Percentiles rank a stretch among this genome's conserved stretches.
These are phyloP conservation scores for Diaporthe caulivora DNA, from an alignment of 2,329 filamentous ascomycete genomes.

Conservation along the genomic window DNA sequence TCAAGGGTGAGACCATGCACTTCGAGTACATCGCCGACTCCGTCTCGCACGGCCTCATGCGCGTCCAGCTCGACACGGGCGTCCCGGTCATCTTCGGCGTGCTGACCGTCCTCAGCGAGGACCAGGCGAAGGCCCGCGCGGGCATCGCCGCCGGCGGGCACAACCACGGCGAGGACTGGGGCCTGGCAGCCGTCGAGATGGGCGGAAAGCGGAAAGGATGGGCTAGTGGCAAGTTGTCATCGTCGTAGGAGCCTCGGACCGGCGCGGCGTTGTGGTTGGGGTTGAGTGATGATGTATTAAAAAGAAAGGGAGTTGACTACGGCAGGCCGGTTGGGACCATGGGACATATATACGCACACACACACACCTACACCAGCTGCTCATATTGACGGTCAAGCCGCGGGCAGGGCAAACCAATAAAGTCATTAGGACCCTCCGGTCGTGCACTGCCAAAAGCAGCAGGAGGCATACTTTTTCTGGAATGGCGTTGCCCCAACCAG, in stretches of 20 bases:
- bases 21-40: conserved; percentile 98
- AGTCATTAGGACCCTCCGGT: background rate
- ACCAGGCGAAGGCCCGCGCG: conserved; percentile 87
- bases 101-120: conserved; percentile 88
- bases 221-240: conserved; percentile 76
- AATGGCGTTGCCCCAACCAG: background rate
- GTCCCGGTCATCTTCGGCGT: conserved; percentile 94
- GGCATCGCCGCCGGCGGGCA: conserved; percentile 78
- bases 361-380: background rate
- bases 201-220: conserved; percentile 88
- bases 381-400: background rate
- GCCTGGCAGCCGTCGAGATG: conserved; percentile 92
- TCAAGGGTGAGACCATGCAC: conserved; percentile 99
- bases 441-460: background rate
- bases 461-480: background rate
- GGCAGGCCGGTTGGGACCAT: background rate
- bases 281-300: background rate
- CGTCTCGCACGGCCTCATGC: conserved; percentile 93
- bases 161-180: conserved; percentile 98
- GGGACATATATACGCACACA: background rate
- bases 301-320: background rate
- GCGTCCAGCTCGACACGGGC: conserved; percentile 88
- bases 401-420: background rate
- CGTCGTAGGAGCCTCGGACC: conserved; percentile 46
- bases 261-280: no score